Evolutionary conservation across 1,139 yeast species (phyloP).

Genomic region (Hemisphaericaspora lyxosophila): DNA sequence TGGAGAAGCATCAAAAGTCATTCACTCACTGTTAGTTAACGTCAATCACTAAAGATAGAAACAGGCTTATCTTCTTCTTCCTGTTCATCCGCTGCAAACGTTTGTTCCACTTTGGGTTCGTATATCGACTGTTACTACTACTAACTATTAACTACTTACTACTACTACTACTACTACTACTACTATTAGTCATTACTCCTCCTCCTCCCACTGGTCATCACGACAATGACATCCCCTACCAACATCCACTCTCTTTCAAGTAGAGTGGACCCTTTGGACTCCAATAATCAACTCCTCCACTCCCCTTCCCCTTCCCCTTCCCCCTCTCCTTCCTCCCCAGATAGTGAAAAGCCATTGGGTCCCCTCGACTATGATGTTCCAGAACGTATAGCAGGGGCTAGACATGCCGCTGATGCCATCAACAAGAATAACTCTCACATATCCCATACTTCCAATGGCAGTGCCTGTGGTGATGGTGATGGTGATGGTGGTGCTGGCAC

Average conservation of each 20-base stretch:
- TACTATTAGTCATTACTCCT: too few relatives aligned
- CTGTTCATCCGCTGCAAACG: too few relatives aligned
- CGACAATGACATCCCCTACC: not conserved
- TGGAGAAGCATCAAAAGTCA: too few relatives aligned
- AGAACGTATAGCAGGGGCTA: slow-evolving; percentile 9
- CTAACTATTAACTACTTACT: too few relatives aligned
- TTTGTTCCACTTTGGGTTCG: too few relatives aligned
- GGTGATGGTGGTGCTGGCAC: not conserved
- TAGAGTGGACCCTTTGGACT: slow-evolving; percentile 2
- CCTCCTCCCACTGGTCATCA: too few relatives aligned
- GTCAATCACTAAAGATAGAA: too few relatives aligned
- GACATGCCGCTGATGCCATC: slow-evolving; percentile 9
- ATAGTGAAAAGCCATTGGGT: not conserved
- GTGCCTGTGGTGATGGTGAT: not conserved
- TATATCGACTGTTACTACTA: too few relatives aligned
- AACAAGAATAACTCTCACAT: not conserved
- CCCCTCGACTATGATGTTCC: slow-evolving; percentile 4
- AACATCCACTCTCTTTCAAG: slow-evolving; percentile 1
- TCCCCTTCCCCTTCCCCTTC: not conserved
- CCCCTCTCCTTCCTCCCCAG: not conserved
- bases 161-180: too few relatives aligned
- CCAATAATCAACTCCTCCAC: not conserved
- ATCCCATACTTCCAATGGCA: not conserved
- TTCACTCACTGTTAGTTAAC: too few relatives aligned
- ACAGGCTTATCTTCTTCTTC: too few relatives aligned